A percentile compares a stretch with the other conserved stretches of the same genome.
These are phyloP conservation scores for Linanthus parryae DNA, from an alignment of 148 eudicot species.

Conservation along the genomic window DNA sequence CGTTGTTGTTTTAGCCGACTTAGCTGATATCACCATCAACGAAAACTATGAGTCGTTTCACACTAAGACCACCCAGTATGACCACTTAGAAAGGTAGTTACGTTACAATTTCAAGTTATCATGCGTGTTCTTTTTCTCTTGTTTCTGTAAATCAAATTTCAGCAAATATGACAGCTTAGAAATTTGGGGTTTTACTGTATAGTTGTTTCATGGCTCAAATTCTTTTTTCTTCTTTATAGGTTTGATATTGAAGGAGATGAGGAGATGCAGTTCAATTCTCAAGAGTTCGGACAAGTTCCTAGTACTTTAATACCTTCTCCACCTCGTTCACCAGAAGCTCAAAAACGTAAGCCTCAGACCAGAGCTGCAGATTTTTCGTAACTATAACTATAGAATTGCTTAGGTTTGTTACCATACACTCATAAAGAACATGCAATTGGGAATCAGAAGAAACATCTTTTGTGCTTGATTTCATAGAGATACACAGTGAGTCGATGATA, in stretches of 20 bases:
- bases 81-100: conserved; percentile 76
- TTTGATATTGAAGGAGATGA: conserved; percentile 85
- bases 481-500: too few relatives aligned
- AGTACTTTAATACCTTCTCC: conserved; percentile 52
- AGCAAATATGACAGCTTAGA: not conserved
- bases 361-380: too few relatives aligned
- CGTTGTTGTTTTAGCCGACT: conserved; percentile 41
- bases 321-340: conserved; percentile 41
- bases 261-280: conserved; percentile 44
- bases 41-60: conserved; percentile 50
- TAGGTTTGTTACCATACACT: too few relatives aligned
- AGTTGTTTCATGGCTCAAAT: not conserved
- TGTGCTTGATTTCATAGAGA: too few relatives aligned
- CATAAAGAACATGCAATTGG: too few relatives aligned
- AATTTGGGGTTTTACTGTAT: not conserved
- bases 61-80: conserved; percentile 34
- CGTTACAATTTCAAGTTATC: not conserved
- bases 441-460: too few relatives aligned
- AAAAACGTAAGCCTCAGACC: conserved; percentile 37
- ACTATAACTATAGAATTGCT: too few relatives aligned
- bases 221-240: conserved; percentile 28
- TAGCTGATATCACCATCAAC: conserved; percentile 70
- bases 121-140: not conserved
- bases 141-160: not conserved
- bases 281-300: conserved; percentile 39